Evolutionary conservation across 78 protist genomes (phyloP), one percentile per base, ranked within the genome.

Genomic region (slime mould (Dictyostelium discoideum)): DNA sequence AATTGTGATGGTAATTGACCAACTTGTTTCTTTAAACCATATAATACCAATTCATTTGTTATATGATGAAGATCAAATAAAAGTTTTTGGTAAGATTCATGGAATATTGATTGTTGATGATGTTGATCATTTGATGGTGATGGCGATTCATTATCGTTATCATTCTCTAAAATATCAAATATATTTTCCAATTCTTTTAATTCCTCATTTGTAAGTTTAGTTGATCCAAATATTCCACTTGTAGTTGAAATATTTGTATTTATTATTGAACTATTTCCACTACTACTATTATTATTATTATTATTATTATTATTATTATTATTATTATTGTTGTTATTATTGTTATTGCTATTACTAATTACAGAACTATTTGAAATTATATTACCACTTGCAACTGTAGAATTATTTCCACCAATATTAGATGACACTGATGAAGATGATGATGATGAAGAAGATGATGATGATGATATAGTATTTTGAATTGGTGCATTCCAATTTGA

Each of bases 21-120:
- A 48, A 90, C 95, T 73, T 90, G 95, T 82, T 90, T 90, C 65
- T 90, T 90, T 13, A 90, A 54, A 63, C 95, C 95, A 83, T 67
- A 90, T 7, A 90, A 86, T 32, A 90, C 77, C 78, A 90, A 82
- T 54, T 90, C 95, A 50, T 90, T 90, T 29, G 95, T 90, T 0
- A 90, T n/a, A 73, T 90, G 95, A 37, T 90, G 88, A 20, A 90
- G 84, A 82, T 82, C 95, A 26, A 90, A 82, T 46, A 90, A 40
- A 6, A 90, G 11, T 60, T 80, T 63, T 63, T 63, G 89, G 40
- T 90, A 90, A 14, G 42, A 32, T 67, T 78, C 93, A 57, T 76
- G 63, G 65, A 79, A 44, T 9, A 46, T 37, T 0, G 81, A 74
- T 74, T 79, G 84, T 44, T 79, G 84, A n/a, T 79, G 32, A n/a